Conservation (phyloP, 176 grass and related monocot genomes). For the Zea luxurians region DNA sequence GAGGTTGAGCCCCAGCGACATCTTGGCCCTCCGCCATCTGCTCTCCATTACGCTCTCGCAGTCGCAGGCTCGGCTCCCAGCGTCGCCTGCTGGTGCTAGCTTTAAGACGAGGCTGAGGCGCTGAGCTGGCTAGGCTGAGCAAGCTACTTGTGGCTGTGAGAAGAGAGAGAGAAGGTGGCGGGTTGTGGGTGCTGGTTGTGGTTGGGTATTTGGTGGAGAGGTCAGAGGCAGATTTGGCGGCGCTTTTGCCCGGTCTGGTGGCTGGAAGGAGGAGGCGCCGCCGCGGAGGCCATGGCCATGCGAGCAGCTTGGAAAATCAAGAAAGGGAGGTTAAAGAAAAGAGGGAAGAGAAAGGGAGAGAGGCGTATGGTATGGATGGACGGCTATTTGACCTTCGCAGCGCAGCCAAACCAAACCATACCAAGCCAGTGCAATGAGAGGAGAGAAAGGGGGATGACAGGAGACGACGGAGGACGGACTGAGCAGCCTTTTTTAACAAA, state of each 20-base stretch:
- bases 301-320: conserved; percentile 29
- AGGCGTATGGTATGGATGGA: conserved; percentile 5
- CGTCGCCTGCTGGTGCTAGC: background rate
- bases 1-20: conserved; percentile 78
- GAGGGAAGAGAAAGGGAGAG: conserved; percentile 28
- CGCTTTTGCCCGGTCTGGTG: conserved; percentile 33
- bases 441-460: background rate
- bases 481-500: conserved; percentile 59
- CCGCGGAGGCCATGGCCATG: conserved; percentile 47
- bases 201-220: conserved; percentile 13
- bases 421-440: background rate
- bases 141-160: conserved; percentile 17
- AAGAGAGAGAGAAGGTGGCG: background rate
- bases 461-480: background rate
- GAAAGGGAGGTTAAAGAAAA: conserved; percentile 24
- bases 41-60: conserved; percentile 55
- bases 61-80: background rate
- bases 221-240: conserved; percentile 26
- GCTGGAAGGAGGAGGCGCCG: conserved; percentile 25
- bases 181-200: conserved; percentile 23
- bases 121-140: background rate
- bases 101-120: background rate
- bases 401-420: too few species aligned
- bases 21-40: conserved; percentile 91
- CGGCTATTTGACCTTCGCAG: conserved; percentile 48